These are phyloP conservation scores for Yamadazyma akitaensis DNA, from an alignment of 805 yeast genomes.

Conservation along the genomic window DNA sequence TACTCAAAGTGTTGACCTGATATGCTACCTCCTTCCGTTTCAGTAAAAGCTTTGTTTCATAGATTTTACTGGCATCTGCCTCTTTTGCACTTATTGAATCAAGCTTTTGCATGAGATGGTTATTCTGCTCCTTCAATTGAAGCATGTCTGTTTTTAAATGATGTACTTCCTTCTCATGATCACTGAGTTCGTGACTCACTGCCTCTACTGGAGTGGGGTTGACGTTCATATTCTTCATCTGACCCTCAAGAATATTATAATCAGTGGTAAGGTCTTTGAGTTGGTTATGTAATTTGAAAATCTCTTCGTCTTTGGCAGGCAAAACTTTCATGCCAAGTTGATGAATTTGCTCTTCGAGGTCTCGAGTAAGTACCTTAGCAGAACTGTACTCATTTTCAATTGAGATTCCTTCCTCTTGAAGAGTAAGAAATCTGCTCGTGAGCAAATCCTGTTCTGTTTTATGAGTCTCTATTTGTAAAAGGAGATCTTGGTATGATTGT, in stretches of 20 bases:
- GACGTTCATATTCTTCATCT: neutral
- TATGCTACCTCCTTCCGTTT: conserved; percentile 28
- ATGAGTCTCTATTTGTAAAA: conserved; percentile 4
- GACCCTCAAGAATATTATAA: neutral
- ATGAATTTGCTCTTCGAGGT: conserved; percentile 7
- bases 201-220: neutral
- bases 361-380: neutral
- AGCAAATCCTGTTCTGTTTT: conserved; percentile 12
- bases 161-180: conserved; percentile 9
- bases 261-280: conserved; percentile 13
- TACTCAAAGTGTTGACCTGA: conserved; percentile 19
- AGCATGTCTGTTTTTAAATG: conserved; percentile 16
- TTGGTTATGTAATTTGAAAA: conserved; percentile 16
- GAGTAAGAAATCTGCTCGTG: conserved; percentile 5
- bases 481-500: conserved; percentile 10
- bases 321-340: conserved; percentile 15
- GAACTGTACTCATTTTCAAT: neutral
- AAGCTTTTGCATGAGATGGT: conserved; percentile 17
- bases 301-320: conserved; percentile 23
- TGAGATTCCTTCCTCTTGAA: neutral
- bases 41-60: conserved; percentile 21
- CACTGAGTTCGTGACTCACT: neutral
- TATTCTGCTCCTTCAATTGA: conserved; percentile 20
- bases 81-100: conserved; percentile 12
- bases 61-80: conserved; percentile 12